A percentile compares a stretch with the other conserved stretches of the same genome.
Conservation (phyloP, 805 yeast genomes). For the Metschnikowia peoriensis region DNA sequence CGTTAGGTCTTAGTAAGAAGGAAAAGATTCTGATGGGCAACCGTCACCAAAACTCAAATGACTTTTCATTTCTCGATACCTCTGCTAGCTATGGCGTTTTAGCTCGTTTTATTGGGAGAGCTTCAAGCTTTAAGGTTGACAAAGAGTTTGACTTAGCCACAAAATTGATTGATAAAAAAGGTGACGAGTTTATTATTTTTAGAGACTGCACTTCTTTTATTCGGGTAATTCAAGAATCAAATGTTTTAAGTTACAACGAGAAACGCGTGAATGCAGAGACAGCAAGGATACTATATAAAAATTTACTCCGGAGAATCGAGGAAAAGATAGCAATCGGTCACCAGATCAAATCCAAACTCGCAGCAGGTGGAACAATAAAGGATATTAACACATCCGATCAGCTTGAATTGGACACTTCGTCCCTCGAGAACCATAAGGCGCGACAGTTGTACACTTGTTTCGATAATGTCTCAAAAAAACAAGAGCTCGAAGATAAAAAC, state of each 20-base stretch:
- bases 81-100: slow-evolving; percentile 35
- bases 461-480: not conserved
- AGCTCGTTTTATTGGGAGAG: slow-evolving; percentile 42
- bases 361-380: not conserved
- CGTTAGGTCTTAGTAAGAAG: slow-evolving; percentile 28
- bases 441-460: slow-evolving; percentile 17
- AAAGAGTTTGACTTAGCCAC: slow-evolving; percentile 33
- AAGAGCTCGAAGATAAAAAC: not conserved
- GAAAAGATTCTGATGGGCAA: slow-evolving; percentile 8
- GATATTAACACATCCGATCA: not conserved
- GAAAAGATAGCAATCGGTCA: slow-evolving; percentile 28
- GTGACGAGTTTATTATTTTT: slow-evolving; percentile 41
- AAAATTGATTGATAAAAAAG: slow-evolving; percentile 28
- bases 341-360: slow-evolving; percentile 17
- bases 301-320: slow-evolving; percentile 28
- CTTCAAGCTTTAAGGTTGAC: slow-evolving; percentile 32
- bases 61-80: slow-evolving; percentile 33
- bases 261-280: slow-evolving; percentile 10
- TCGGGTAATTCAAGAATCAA: slow-evolving; percentile 28
- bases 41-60: slow-evolving; percentile 18
- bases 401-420: not conserved
- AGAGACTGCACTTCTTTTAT: slow-evolving; percentile 27
- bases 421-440: slow-evolving; percentile 10
- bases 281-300: slow-evolving; percentile 14
- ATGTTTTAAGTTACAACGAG: slow-evolving; percentile 16